These are phyloP conservation scores for Colletotrichum gloeosporioides DNA, from an alignment of 2,329 filamentous ascomycete species.

Conservation along the genomic window DNA sequence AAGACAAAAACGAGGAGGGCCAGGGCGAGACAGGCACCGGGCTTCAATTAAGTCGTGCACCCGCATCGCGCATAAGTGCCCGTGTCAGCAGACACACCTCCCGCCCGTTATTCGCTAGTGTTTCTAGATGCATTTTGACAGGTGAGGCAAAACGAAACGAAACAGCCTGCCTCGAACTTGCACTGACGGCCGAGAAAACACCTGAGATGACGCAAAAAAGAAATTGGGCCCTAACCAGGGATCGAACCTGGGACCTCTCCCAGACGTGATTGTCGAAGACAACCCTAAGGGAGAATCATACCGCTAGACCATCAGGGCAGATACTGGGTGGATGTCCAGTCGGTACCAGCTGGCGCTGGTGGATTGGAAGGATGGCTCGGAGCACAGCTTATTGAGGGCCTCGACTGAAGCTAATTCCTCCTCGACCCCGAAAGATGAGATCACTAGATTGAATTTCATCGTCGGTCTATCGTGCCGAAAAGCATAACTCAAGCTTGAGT, in stretches of 20 bases:
- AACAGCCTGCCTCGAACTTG: not conserved
- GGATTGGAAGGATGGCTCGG: not conserved
- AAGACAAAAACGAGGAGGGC: not conserved
- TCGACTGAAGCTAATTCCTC: not conserved
- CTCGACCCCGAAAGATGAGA: not conserved
- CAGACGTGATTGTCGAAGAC: not conserved
- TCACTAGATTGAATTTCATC: not conserved
- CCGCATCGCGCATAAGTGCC: not conserved
- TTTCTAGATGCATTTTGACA: not conserved
- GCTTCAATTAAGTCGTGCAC: not conserved
- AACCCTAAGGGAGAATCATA: constrained; percentile 23
- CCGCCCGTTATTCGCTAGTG: not conserved
- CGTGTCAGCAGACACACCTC: not conserved
- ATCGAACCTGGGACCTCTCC: constrained; percentile 23
- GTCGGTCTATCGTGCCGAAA: not conserved
- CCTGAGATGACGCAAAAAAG: not conserved
- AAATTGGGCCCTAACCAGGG: constrained; percentile 17
- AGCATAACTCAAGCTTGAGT: not conserved
- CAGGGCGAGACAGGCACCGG: not conserved
- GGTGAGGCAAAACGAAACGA: not conserved
- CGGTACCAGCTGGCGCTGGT: not conserved
- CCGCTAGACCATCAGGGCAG: constrained; percentile 22
- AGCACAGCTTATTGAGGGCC: not conserved
- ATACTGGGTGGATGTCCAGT: not conserved
- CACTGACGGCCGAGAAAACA: not conserved